Evolutionary conservation across 768 basidiomycete species (phyloP), one percentile per base, ranked within the genome.

Genomic region (Phaffia tasmanica): DNA sequence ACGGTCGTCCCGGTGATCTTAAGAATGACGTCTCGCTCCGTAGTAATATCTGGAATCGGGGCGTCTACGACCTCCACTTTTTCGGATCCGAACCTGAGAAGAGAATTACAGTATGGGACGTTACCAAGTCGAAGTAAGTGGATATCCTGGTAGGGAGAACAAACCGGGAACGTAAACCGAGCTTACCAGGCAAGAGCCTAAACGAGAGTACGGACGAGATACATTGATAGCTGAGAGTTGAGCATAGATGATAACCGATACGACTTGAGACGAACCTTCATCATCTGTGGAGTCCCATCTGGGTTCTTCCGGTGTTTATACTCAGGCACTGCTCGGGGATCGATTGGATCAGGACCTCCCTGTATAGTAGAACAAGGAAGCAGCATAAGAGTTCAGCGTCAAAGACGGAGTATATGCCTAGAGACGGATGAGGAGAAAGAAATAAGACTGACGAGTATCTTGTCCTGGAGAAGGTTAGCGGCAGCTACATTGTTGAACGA

Each of bases 11-110:
- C 62, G 25, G 87, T 88, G 3, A 88, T 83, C 74, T 83, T 82
- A 63, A 89, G 71, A 63, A 89, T 83, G 62, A 88, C 84, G 70
- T 90, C 87, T 72, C 84, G 81, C n/a, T 83, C 82, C 68, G 87
- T 83, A 1, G 82, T 84, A 71, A 88, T 82, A 65, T 83, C 83
- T 1, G 82, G 82, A 57, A 82, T 77, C 19, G 80, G 79, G 1
- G 79, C 79, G 53, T 82, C 80, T 69, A 81, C 75, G 66, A 82
- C 69, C 50, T 75, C 70, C 60, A 79, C 82, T 77, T 73, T 70
- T 18, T 71, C 73, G 9, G 79, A 75, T 1, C 85, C 84, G 70
- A 83, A 84, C 32, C 21, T 21, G 47, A 29, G 30, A 23, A 32
- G 25, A 19, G 27, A 19, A 14, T 27, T 57, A 42, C 85, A 85